These are phyloP conservation scores for Arthrobotrys entomopaga DNA, from an alignment of 2,329 filamentous ascomycete genomes.

Conservation along the genomic window DNA sequence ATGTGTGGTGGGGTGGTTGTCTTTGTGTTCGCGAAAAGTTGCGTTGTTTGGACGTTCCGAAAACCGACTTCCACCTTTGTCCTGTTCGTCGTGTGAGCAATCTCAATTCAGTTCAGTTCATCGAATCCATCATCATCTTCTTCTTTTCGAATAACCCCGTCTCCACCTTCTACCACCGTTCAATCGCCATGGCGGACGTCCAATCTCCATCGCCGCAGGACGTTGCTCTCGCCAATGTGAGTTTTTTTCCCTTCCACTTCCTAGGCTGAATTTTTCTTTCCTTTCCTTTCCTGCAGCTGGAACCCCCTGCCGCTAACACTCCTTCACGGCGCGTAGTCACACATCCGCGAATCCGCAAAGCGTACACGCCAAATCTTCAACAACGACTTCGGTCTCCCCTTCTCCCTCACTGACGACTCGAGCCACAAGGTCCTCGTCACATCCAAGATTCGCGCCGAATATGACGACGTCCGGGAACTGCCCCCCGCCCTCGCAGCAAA, in stretches of 20 bases:
- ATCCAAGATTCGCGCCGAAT: conserved; percentile 76
- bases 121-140: conserved; percentile 7
- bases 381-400: conserved; percentile 65
- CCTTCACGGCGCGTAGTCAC: conserved; percentile 51
- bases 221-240: conserved; percentile 34
- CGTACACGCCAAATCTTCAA: conserved; percentile 68
- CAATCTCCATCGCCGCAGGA: conserved; percentile 54
- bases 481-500: conserved; percentile 82
- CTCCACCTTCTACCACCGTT: conserved; percentile 14
- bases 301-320: neutral
- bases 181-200: conserved; percentile 51
- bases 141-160: conserved; percentile 10
- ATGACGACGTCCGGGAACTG: conserved; percentile 78
- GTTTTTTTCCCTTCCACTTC: conserved; percentile 1
- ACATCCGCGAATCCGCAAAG: conserved; percentile 65
- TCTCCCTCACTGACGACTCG: conserved; percentile 59
- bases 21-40: conserved; percentile 18
- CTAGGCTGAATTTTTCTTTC: neutral
- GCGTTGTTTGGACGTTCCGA: conserved; percentile 36
- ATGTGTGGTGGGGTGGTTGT: conserved; percentile 31
- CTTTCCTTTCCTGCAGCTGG: neutral
- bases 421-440: conserved; percentile 65
- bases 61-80: conserved; percentile 11
- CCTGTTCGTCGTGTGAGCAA: neutral
- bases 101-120: neutral